A percentile compares a stretch with the other conserved stretches of the same genome.
Evolutionary conservation across 2,329 filamentous ascomycete species (phyloP).

Genomic region (Alternaria incomplexa): DNA sequence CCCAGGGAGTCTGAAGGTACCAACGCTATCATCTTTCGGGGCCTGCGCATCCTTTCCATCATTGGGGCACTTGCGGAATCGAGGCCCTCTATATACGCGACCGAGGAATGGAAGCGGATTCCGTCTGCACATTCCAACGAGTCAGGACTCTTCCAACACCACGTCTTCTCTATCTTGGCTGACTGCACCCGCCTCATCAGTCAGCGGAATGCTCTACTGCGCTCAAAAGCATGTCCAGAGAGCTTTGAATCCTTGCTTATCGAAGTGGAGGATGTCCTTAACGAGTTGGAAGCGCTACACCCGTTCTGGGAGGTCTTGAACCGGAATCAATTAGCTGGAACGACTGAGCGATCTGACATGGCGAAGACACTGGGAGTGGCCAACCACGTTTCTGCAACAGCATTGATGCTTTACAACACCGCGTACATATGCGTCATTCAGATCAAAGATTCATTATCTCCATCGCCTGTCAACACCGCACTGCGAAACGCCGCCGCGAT

Average conservation of each 20-base stretch:
- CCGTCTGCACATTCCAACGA: constrained; percentile 16
- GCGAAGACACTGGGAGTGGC: constrained; percentile 22
- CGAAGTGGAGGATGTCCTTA: constrained; percentile 6
- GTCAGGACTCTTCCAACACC: constrained; percentile 21
- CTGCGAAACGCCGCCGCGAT: constrained; percentile 25
- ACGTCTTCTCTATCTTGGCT: constrained; percentile 30
- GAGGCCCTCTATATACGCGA: constrained; percentile 25
- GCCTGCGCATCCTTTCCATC: constrained; percentile 31
- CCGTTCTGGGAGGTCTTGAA: constrained; percentile 23
- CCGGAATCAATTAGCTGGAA: constrained; percentile 7
- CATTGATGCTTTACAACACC: constrained; percentile 34
- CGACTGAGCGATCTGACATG: constrained; percentile 1
- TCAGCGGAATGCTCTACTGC: constrained; percentile 12
- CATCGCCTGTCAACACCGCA: constrained; percentile 15
- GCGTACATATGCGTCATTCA: constrained; percentile 27
- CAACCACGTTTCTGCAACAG: constrained; percentile 27
- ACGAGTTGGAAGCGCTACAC: constrained; percentile 13
- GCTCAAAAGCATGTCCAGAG: not conserved
- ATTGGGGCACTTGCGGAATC: constrained; percentile 27
- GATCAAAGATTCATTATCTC: constrained; percentile 25
- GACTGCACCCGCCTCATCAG: constrained; percentile 30
- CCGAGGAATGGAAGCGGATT: constrained; percentile 32
- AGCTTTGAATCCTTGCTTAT: constrained; percentile 9
- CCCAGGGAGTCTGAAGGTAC: constrained; percentile 13
- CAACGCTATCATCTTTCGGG: constrained; percentile 24